These are phyloP conservation scores for Vanrija pseudolonga DNA, from an alignment of 1,284 basidiomycete species.

Conservation along the genomic window DNA sequence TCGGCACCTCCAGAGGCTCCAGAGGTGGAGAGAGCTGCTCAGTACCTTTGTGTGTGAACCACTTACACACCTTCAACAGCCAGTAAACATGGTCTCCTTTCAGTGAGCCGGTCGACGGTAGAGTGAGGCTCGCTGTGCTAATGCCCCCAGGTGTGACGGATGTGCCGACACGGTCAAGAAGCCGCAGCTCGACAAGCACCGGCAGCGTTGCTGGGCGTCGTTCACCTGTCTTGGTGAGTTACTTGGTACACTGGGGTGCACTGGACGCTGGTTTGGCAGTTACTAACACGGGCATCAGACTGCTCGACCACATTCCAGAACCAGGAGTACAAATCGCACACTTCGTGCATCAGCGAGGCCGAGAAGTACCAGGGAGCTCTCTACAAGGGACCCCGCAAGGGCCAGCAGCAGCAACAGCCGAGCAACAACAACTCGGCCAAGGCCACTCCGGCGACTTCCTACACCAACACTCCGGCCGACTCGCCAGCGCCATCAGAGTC, in stretches of 20 bases:
- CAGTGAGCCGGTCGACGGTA: conserved; percentile 50
- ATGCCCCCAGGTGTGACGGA: conserved; percentile 54
- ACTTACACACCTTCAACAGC: no score
- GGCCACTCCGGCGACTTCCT: conserved; percentile 15
- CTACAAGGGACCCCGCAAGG: conserved; percentile 71
- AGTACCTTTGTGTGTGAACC: no score
- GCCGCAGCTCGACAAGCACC: conserved; percentile 63
- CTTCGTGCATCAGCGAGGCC: conserved; percentile 78
- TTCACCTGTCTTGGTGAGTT: conserved; percentile 69
- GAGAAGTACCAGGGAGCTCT: conserved; percentile 85
- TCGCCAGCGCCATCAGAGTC: conserved; percentile 16
- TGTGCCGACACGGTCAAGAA: conserved; percentile 86
- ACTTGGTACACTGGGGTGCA: no score
- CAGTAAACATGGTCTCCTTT: conserved; percentile 57
- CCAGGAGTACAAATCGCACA: conserved; percentile 74
- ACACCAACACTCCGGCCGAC: conserved; percentile 9
- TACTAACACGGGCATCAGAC: conserved; percentile 50
- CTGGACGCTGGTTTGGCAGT: not conserved
- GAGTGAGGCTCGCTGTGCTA: not conserved
- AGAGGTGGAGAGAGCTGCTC: no score
- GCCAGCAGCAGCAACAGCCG: conserved; percentile 24
- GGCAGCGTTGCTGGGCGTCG: conserved; percentile 53
- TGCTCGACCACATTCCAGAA: conserved; percentile 74
- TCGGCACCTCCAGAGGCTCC: no score
- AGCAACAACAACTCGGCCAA: conserved; percentile 9